Percentiles rank a stretch among this genome's conserved stretches.
phyloP scores from a whole-genome alignment of 805 yeast genomes.

The Pichia nanzhaoensis region DNA sequence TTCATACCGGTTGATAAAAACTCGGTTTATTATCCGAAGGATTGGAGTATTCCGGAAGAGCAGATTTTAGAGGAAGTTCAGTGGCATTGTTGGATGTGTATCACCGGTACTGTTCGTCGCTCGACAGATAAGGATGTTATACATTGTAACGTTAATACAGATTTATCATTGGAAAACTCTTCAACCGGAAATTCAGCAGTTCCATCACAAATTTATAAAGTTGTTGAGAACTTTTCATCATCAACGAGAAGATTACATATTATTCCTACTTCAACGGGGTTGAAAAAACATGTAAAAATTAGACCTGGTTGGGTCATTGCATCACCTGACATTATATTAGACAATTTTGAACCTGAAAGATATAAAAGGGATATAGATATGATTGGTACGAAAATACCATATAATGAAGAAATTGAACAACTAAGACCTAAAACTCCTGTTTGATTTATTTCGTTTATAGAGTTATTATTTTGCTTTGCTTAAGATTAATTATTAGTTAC shows the following conservation, averaged over 20 bases:
- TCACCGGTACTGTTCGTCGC: conserved; percentile 88
- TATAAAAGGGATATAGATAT: conserved; percentile 39
- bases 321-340: conserved; percentile 74
- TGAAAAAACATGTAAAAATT: conserved; percentile 51
- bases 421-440: conserved; percentile 80
- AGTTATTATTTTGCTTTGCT: no score
- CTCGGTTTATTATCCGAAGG: conserved; percentile 61
- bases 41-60: conserved; percentile 37
- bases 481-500: no score
- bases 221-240: conserved; percentile 84
- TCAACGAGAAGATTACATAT: conserved; percentile 80
- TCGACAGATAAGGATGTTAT: conserved; percentile 77
- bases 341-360: conserved; percentile 52
- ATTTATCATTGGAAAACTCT: conserved; percentile 61
- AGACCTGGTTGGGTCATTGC: conserved; percentile 90
- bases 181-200: conserved; percentile 40
- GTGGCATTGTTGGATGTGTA: conserved; percentile 99
- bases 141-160: conserved; percentile 90
- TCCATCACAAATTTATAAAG: conserved; percentile 70
- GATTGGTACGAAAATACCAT: conserved; percentile 55
- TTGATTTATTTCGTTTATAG: conserved; percentile 4
- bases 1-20: conserved; percentile 64
- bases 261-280: conserved; percentile 66
- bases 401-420: conserved; percentile 64
- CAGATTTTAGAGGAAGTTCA: conserved; percentile 62